phyloP scores from a whole-genome alignment of 768 basidiomycete genomes.

The Tubosaeta sp. region DNA sequence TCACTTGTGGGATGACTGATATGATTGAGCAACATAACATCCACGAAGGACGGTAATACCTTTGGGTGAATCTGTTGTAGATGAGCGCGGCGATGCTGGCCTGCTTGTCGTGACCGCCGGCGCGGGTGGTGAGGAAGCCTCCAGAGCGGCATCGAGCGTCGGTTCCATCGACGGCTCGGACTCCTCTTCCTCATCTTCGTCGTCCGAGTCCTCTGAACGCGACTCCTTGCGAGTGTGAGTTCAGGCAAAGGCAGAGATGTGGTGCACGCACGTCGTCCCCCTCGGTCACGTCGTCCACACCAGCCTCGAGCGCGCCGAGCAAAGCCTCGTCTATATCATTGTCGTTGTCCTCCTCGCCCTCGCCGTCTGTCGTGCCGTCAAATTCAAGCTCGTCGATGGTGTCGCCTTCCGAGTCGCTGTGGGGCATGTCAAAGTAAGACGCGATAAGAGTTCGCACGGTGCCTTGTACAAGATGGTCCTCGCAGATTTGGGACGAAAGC shows the following conservation, averaged over 20 bases:
- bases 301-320: slow-evolving; percentile 53
- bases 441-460: slow-evolving; percentile 27
- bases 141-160: slow-evolving; percentile 27
- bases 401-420: slow-evolving; percentile 63
- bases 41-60: slow-evolving; percentile 21
- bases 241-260: neutral
- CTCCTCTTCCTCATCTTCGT: slow-evolving; percentile 49
- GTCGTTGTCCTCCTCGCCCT: slow-evolving; percentile 46
- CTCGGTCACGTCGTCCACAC: slow-evolving; percentile 62
- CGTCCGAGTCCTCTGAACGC: slow-evolving; percentile 56
- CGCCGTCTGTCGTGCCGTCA: slow-evolving; percentile 41
- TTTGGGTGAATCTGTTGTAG: slow-evolving; percentile 32
- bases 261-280: slow-evolving; percentile 59
- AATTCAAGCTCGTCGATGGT: slow-evolving; percentile 56
- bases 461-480: slow-evolving; percentile 68
- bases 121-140: slow-evolving; percentile 27
- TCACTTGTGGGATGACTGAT: slow-evolving; percentile 21
- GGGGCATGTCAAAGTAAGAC: slow-evolving; percentile 36
- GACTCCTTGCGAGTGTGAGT: slow-evolving; percentile 43
- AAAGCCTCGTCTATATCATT: slow-evolving; percentile 56
- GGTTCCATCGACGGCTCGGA: slow-evolving; percentile 37
- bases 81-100: slow-evolving; percentile 23
- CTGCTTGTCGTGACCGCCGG: slow-evolving; percentile 19
- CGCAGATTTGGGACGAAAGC: slow-evolving; percentile 88
- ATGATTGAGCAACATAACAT: slow-evolving; percentile 15